These are phyloP conservation scores for Suillus clintonianus DNA, from an alignment of 768 basidiomycete species.

Conservation along the genomic window DNA sequence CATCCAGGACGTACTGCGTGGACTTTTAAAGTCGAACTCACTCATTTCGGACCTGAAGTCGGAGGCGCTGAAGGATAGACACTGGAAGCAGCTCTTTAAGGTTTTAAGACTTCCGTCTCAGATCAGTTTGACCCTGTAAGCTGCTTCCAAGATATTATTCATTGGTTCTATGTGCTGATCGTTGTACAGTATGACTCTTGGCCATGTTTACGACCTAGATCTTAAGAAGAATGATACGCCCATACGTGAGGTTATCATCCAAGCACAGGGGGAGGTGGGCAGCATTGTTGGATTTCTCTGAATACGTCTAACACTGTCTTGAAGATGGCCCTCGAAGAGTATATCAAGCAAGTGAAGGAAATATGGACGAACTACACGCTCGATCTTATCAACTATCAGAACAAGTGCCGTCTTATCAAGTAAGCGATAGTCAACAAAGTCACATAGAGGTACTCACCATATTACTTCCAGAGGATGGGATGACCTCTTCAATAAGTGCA, in stretches of 20 bases:
- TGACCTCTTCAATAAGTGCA: conserved; percentile 94
- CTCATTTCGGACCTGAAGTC: conserved; percentile 95
- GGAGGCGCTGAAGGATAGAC: conserved; percentile 94
- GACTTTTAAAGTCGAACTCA: conserved; percentile 85
- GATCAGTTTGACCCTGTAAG: conserved; percentile 75
- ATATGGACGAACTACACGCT: conserved; percentile 95
- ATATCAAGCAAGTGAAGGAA: conserved; percentile 95
- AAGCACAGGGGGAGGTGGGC: conserved; percentile 93
- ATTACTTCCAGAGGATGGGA: conserved; percentile 79
- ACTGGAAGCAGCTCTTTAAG: conserved; percentile 98
- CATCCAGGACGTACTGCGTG: conserved; percentile 87
- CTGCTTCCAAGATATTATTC: conserved; percentile 15
- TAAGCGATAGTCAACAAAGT: conserved; percentile 30
- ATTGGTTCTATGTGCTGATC: conserved; percentile 10
- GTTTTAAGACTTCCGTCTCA: conserved; percentile 72
- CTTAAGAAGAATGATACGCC: conserved; percentile 87
- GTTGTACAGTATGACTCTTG: conserved; percentile 80
- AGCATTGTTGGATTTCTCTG: neutral
- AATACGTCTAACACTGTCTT: conserved; percentile 19
- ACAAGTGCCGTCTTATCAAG: conserved; percentile 95
- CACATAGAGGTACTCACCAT: conserved; percentile 7
- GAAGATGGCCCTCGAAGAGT: conserved; percentile 94
- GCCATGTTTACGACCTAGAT: conserved; percentile 96
- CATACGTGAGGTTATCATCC: conserved; percentile 94
- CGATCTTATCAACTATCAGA: conserved; percentile 97